Percentiles rank a stretch among this genome's conserved stretches.
Evolutionary conservation across 768 basidiomycete species (phyloP).

Genomic region (Lyophyllum shimeji): DNA sequence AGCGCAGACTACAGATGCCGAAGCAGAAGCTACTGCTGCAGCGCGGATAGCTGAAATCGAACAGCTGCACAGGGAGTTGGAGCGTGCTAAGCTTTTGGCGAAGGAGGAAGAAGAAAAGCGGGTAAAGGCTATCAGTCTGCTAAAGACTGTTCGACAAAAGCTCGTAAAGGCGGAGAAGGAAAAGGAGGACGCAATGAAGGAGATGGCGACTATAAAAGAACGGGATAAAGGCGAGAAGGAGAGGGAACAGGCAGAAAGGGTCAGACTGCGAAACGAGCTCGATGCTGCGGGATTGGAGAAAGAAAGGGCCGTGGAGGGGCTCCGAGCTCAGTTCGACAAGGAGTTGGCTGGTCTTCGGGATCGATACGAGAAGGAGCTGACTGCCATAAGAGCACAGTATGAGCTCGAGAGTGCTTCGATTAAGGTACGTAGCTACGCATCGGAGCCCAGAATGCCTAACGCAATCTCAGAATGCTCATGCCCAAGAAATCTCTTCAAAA

Average conservation of each 20-base stretch:
- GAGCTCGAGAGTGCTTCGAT: slow-evolving; percentile 73
- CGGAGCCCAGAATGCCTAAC: slow-evolving; percentile 1
- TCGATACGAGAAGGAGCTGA: slow-evolving; percentile 72
- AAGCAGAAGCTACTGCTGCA: slow-evolving; percentile 47
- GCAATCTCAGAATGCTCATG: slow-evolving; percentile 55
- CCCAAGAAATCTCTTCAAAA: slow-evolving; percentile 64
- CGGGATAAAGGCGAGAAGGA: slow-evolving; percentile 54
- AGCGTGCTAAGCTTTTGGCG: slow-evolving; percentile 55
- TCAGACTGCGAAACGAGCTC: slow-evolving; percentile 61
- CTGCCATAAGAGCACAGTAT: slow-evolving; percentile 62
- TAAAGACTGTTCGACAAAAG: slow-evolving; percentile 96
- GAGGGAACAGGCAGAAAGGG: slow-evolving; percentile 53
- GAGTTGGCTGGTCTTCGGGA: slow-evolving; percentile 63
- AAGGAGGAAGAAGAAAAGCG: slow-evolving; percentile 99
- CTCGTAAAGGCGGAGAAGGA: slow-evolving; percentile 97
- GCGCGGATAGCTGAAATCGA: slow-evolving; percentile 57
- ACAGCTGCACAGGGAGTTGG: slow-evolving; percentile 61
- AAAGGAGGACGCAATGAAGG: slow-evolving; percentile 73
- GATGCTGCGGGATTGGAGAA: slow-evolving; percentile 60
- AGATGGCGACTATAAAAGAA: slow-evolving; percentile 49
- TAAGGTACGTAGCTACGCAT: slow-evolving; percentile 53
- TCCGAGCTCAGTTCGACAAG: slow-evolving; percentile 71
- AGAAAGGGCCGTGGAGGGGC: slow-evolving; percentile 56
- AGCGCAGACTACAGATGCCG: slow-evolving; percentile 46
- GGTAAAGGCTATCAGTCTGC: slow-evolving; percentile 84